A percentile compares a stretch with the other conserved stretches of the same genome.
phyloP scores from a whole-genome alignment of 2,329 filamentous ascomycete genomes.

The Exutisphaerella laricina region DNA sequence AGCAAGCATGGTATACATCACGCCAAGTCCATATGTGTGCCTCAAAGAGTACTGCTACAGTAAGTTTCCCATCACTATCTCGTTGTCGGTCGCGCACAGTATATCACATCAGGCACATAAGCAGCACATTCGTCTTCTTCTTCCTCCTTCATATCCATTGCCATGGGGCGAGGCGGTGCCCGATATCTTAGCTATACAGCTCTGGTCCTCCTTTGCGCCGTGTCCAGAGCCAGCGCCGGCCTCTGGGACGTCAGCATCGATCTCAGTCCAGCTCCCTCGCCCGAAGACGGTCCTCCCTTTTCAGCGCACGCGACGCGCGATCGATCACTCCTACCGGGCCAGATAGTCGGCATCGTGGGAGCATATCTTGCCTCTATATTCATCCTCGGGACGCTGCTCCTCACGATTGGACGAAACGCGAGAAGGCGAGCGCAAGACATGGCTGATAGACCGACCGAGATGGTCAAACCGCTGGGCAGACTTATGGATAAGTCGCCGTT shows the following conservation, averaged over 20 bases:
- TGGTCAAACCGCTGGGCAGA: slow-evolving; percentile 45
- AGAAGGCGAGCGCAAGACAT: slow-evolving; percentile 43
- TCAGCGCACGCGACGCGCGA: slow-evolving; percentile 57
- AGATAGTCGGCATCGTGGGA: slow-evolving; percentile 77
- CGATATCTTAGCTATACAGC: slow-evolving; percentile 28
- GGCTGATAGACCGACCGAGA: slow-evolving; percentile 53
- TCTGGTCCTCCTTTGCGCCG: slow-evolving; percentile 24
- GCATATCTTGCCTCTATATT: slow-evolving; percentile 75
- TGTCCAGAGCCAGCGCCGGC: slow-evolving; percentile 13
- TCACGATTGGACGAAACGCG: slow-evolving; percentile 43
- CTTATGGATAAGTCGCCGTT: slow-evolving; percentile 34
- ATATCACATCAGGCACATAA: not conserved
- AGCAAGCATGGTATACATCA: too few species aligned
- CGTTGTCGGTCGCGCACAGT: not conserved
- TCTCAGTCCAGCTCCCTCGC: slow-evolving; percentile 53
- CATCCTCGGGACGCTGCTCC: slow-evolving; percentile 59
- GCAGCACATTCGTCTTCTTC: not conserved
- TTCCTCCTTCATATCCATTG: not conserved
- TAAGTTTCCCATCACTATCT: slow-evolving; percentile 18
- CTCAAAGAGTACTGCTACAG: slow-evolving; percentile 10
- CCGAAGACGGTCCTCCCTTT: slow-evolving; percentile 56
- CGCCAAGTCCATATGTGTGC: too few species aligned
- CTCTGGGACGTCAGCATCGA: slow-evolving; percentile 46
- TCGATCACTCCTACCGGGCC: slow-evolving; percentile 63
- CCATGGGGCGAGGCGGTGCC: slow-evolving; percentile 24